Base-by-base conservation (phyloP, 495 filamentous ascomycete species). In the Aspergillus cristatus region DNA sequence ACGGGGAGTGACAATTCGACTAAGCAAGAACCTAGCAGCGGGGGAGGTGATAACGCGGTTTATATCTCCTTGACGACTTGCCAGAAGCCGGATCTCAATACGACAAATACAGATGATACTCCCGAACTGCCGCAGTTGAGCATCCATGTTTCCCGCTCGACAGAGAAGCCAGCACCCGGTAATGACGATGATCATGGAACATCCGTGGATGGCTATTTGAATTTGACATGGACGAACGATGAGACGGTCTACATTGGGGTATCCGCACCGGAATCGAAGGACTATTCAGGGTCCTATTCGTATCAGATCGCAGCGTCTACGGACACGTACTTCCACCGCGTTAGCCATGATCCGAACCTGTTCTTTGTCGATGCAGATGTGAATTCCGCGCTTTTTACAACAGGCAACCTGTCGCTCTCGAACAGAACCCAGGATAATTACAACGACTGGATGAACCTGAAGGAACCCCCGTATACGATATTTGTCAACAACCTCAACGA, bases 61-160 rank as follows among this genome's bases (percentile, higher is more conserved):
- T 94, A 79, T 47, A 70, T 96, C 34, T 84, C 86, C 3, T 72
- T 89, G 24, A 93, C 82, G 40, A 82, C 84, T 6, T 96, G 89
- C 58, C 46, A 70, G 12, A 85, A 87, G 46, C 89, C 89, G 1
- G 48, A 38, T 35, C 50, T 68, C 45, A 68, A 71, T 57, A 44
- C 53, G 45, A 51, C 51, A 1, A 39, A 44, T 34, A 52, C 62
- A 0, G 22, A 37, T 3, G 48, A 43, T 8, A 33, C 26, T 7
- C 44, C 42, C 13, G 35, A 45, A 11, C 71, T 78, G 4, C 82
- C 86, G 5, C 86, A 87, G 47, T 71, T 97, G 18, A 69, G 78
- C 7, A 56, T 97, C 2, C 95, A 81, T 49, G 61, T 94, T 28
- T 74, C 76, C 1, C 34, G 68, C 6, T 66, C 65, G 7, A 82